Evolutionary conservation across 805 yeast genomes (phyloP).

Genomic region (Candida boleticola): DNA sequence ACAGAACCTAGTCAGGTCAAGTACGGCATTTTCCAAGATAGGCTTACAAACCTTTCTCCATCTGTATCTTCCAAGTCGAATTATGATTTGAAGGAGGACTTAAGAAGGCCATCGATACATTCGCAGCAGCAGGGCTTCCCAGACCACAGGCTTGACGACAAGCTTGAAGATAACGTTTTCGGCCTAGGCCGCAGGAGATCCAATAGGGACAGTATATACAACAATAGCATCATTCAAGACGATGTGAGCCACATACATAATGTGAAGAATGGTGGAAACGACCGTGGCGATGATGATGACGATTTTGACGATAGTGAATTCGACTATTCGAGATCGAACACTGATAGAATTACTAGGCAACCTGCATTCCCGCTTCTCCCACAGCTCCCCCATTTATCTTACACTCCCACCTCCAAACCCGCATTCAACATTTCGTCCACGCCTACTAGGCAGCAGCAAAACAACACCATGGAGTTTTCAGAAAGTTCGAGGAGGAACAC

Average conservation of each 20-base stretch:
- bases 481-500: background rate
- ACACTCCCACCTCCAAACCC: too few relatives aligned
- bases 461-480: background rate
- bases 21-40: slow-evolving; percentile 11
- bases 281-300: background rate
- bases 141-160: background rate
- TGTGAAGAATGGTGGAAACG: background rate
- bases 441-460: slow-evolving; percentile 1
- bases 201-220: background rate
- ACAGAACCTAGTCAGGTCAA: slow-evolving; percentile 10
- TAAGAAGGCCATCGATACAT: background rate
- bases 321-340: background rate
- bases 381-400: background rate
- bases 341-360: background rate
- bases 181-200: background rate
- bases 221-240: background rate
- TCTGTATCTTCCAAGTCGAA: slow-evolving; percentile 11
- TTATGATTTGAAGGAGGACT: slow-evolving; percentile 5
- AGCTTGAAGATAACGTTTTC: background rate
- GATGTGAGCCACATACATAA: background rate
- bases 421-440: background rate
- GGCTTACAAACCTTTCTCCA: slow-evolving; percentile 11
- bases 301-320: slow-evolving; percentile 8
- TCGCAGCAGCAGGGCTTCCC: too few relatives aligned
- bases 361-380: background rate